Percentiles rank a stretch among this genome's conserved stretches.
Evolutionary conservation across 2,329 filamentous ascomycete species (phyloP).

Genomic region (Periconia sp.): DNA sequence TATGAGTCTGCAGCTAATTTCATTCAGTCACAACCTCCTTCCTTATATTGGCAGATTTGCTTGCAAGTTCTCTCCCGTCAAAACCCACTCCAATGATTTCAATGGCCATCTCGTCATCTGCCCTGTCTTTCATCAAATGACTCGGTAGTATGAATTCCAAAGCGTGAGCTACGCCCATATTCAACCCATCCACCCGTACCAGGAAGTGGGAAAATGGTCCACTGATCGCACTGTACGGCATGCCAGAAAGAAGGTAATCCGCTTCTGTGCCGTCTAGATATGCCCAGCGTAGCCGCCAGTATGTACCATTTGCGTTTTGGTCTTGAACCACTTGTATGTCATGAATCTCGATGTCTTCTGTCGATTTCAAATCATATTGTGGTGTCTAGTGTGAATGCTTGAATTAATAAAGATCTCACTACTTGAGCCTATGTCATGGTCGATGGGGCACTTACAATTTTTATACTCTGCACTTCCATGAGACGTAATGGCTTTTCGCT

Average conservation of each 20-base stretch:
- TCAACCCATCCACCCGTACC: slow-evolving; percentile 22
- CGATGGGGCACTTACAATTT: not conserved
- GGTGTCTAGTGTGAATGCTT: not conserved
- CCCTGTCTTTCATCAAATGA: slow-evolving; percentile 11
- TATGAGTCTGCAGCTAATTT: too few species aligned
- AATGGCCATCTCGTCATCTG: slow-evolving; percentile 11
- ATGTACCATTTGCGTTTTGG: slow-evolving; percentile 16
- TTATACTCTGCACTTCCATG: slow-evolving; percentile 9
- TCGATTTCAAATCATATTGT: not conserved
- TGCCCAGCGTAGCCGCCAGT: slow-evolving; percentile 31
- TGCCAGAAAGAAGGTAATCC: not conserved
- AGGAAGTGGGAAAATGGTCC: slow-evolving; percentile 39
- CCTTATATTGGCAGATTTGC: not conserved
- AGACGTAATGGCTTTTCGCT: slow-evolving; percentile 1
- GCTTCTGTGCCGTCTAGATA: slow-evolving; percentile 1
- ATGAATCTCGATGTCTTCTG: slow-evolving; percentile 6
- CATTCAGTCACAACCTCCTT: too few species aligned
- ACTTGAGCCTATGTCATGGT: not conserved
- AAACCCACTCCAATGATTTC: slow-evolving; percentile 30
- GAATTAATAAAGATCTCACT: not conserved
- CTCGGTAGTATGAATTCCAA: slow-evolving; percentile 23
- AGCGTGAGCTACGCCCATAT: slow-evolving; percentile 32
- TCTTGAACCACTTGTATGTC: slow-evolving; percentile 15
- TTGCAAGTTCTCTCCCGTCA: slow-evolving; percentile 24
- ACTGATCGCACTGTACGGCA: slow-evolving; percentile 37